Percentiles rank a stretch among this genome's conserved stretches.
Conservation (phyloP, 1,284 basidiomycete species). For the Fistulina hepatica region DNA sequence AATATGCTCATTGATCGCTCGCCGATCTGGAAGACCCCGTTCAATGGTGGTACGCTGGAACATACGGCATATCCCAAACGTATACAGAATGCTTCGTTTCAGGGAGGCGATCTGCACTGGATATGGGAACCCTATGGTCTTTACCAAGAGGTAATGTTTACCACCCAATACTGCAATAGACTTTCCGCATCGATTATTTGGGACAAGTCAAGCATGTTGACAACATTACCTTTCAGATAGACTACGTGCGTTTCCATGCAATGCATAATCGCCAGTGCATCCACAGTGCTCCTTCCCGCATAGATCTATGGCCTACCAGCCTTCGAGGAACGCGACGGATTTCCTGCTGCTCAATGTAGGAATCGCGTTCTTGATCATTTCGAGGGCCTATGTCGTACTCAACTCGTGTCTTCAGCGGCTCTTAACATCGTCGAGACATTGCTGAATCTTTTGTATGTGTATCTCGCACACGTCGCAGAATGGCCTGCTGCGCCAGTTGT, state of each 20-base stretch:
- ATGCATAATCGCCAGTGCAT: slow-evolving; percentile 2
- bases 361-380: slow-evolving; percentile 5
- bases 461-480: slow-evolving; percentile 50
- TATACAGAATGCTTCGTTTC: slow-evolving; percentile 1
- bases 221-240: slow-evolving; percentile 19
- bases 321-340: slow-evolving; percentile 58
- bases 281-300: too few species aligned
- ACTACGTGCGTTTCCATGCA: not conserved
- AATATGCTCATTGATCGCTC: not conserved
- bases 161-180: not conserved
- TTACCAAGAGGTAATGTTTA: slow-evolving; percentile 61
- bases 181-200: not conserved
- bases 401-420: slow-evolving; percentile 36
- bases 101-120: slow-evolving; percentile 80
- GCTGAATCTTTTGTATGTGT: slow-evolving; percentile 69
- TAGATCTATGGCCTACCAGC: slow-evolving; percentile 68
- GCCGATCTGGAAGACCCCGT: slow-evolving; percentile 33
- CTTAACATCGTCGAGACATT: slow-evolving; percentile 75
- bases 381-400: not conserved
- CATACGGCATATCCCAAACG: slow-evolving; percentile 6
- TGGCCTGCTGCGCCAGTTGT: slow-evolving; percentile 61
- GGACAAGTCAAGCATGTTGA: slow-evolving; percentile 21
- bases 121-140: slow-evolving; percentile 76
- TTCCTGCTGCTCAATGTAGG: slow-evolving; percentile 80
- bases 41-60: slow-evolving; percentile 36